Evolutionary conservation across 192 early-diverging fungal species (phyloP).

Genomic region (Phycomyces nitens): DNA sequence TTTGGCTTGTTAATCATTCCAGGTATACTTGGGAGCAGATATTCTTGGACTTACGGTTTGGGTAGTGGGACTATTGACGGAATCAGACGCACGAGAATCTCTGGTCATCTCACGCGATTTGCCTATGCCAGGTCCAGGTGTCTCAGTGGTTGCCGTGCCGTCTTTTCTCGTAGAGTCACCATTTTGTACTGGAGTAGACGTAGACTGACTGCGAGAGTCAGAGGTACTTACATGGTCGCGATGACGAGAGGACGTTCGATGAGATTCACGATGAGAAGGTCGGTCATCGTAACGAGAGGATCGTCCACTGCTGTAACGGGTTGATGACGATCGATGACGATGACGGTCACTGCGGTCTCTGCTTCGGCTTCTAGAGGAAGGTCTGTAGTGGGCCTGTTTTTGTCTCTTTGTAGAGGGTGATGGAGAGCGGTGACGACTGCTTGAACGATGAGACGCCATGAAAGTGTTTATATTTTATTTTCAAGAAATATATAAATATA

Average conservation of each 20-base stretch:
- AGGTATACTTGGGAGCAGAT: neutral
- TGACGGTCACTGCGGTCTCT: slow-evolving; percentile 40
- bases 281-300: slow-evolving; percentile 33
- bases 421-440: slow-evolving; percentile 33
- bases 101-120: neutral
- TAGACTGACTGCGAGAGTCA: slow-evolving; percentile 21
- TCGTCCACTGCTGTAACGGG: slow-evolving; percentile 19
- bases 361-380: slow-evolving; percentile 36
- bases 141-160: slow-evolving; percentile 14
- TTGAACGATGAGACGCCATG: slow-evolving; percentile 19
- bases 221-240: slow-evolving; percentile 25
- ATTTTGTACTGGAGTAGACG: slow-evolving; percentile 12
- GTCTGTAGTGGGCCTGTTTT: slow-evolving; percentile 23
- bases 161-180: slow-evolving; percentile 24
- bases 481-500: neutral
- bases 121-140: slow-evolving; percentile 1
- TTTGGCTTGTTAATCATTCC: neutral
- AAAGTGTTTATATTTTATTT: neutral
- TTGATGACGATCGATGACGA: slow-evolving; percentile 22
- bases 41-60: neutral
- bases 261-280: slow-evolving; percentile 9
- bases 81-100: slow-evolving; percentile 4
- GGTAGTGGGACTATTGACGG: neutral
- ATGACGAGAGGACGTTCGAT: slow-evolving; percentile 4
- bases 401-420: slow-evolving; percentile 30